A percentile compares a stretch with the other conserved stretches of the same genome.
Evolutionary conservation across 768 basidiomycete species (phyloP).

Genomic region (Russula virescens): DNA sequence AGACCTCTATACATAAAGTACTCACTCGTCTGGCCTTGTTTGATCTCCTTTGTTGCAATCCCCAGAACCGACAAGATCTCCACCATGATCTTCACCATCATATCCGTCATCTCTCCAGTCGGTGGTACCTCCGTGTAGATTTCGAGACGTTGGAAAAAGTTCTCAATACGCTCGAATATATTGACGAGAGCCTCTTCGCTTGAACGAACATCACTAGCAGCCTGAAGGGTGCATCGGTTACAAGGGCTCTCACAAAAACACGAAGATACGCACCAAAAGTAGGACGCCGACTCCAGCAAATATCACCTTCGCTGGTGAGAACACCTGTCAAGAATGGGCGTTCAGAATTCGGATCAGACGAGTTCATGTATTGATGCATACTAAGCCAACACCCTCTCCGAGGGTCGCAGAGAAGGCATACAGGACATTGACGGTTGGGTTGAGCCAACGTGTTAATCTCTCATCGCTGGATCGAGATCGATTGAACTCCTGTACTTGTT

Average conservation of each 20-base stretch:
- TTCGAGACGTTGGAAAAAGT: background rate
- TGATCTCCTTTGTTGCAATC: background rate
- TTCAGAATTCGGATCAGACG: too few relatives aligned
- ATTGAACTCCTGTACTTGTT: background rate
- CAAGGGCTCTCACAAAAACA: too few relatives aligned
- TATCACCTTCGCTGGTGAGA: background rate
- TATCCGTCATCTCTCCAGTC: background rate
- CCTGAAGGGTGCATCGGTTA: background rate
- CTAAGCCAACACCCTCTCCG: background rate
- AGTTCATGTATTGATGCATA: too few relatives aligned
- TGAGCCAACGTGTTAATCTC: background rate
- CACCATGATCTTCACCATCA: background rate
- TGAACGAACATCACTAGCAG: background rate
- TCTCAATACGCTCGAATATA: background rate
- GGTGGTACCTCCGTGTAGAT: background rate
- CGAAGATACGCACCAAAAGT: background rate
- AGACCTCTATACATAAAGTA: background rate
- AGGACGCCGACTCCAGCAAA: background rate
- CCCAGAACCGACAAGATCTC: slow-evolving; percentile 4
- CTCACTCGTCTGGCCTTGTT: background rate
- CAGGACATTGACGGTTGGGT: background rate
- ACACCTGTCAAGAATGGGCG: too few relatives aligned
- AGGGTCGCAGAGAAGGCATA: background rate
- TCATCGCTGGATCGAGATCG: background rate
- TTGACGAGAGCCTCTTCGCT: background rate